Percentiles rank a stretch among this genome's conserved stretches.
Conservation (phyloP, 225 moss, liverwort and hornwort genomes). For the Physcomitrellopsis africana region DNA sequence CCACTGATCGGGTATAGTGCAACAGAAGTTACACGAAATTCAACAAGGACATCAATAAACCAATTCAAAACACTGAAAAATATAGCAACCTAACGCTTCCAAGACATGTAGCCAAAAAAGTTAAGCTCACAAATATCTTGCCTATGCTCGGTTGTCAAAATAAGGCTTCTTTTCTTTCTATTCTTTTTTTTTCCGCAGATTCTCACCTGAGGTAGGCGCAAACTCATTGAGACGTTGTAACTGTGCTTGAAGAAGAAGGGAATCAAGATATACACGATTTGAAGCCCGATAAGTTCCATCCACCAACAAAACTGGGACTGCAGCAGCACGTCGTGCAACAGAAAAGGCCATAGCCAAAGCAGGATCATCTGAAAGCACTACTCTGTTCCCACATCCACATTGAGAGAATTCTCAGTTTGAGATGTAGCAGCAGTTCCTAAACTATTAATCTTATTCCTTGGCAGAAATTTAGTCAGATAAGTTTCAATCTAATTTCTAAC, state of each 20-base stretch:
- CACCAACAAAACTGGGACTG: constrained; percentile 80
- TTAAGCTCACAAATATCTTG: constrained; percentile 10
- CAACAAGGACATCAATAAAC: constrained; percentile 4
- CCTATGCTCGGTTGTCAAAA: not conserved
- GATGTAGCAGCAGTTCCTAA: too few relatives aligned
- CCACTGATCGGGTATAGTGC: not conserved
- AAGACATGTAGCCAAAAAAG: not conserved
- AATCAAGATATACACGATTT: constrained; percentile 93
- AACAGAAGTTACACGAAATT: constrained; percentile 8
- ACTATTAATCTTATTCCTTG: not conserved
- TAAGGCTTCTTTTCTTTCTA: not conserved
- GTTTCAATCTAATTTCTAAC: too few relatives aligned
- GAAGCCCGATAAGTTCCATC: constrained; percentile 86
- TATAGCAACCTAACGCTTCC: not conserved
- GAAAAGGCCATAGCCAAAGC: constrained; percentile 94
- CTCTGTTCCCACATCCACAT: constrained; percentile 40
- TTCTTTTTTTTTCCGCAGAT: not conserved
- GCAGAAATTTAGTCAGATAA: too few relatives aligned
- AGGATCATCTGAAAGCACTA: constrained; percentile 89
- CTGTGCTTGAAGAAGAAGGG: constrained; percentile 88
- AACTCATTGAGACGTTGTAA: constrained; percentile 68
- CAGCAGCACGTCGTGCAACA: constrained; percentile 85
- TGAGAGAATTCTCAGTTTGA: too few relatives aligned
- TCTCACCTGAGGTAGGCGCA: constrained; percentile 47
- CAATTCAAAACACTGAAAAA: constrained; percentile 10